Percentiles rank a stretch among this genome's conserved stretches.
Evolutionary conservation across 2,329 filamentous ascomycete genomes (phyloP).

Genomic region (Nigrospora sphaerica): DNA sequence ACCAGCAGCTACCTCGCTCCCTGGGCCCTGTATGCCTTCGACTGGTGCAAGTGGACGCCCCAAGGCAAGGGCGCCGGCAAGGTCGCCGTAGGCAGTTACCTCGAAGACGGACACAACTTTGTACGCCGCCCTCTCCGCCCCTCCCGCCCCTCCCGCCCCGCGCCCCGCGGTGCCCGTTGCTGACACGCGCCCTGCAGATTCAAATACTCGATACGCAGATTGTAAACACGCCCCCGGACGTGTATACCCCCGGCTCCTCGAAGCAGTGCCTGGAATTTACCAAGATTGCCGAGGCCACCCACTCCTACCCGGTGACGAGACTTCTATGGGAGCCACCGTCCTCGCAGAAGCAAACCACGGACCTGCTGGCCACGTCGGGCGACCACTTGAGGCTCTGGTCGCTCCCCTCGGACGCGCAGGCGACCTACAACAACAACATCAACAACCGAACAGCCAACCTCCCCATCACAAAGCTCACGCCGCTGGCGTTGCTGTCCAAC

Average conservation of each 20-base stretch:
- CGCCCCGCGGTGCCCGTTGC: neutral
- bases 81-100: conserved; percentile 88
- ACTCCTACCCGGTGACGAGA: conserved; percentile 93
- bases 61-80: conserved; percentile 78
- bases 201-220: conserved; percentile 93
- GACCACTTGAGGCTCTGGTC: conserved; percentile 95
- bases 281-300: conserved; percentile 91
- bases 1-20: conserved; percentile 92
- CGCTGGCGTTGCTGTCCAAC: conserved; percentile 87
- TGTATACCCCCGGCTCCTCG: conserved; percentile 61
- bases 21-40: conserved; percentile 93
- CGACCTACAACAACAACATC: conserved; percentile 59
- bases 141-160: neutral
- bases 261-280: conserved; percentile 81
- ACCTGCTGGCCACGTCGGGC: conserved; percentile 88
- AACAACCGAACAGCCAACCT: conserved; percentile 52
- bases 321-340: conserved; percentile 95
- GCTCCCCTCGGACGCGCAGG: conserved; percentile 61
- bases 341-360: conserved; percentile 89
- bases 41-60: conserved; percentile 98
- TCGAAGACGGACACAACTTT: conserved; percentile 98
- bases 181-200: conserved; percentile 50
- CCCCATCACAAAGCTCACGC: conserved; percentile 73
- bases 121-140: conserved; percentile 40
- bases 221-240: conserved; percentile 59